phyloP scores from a whole-genome alignment of 192 early-diverging fungal genomes.

The Coemansia sp. region DNA sequence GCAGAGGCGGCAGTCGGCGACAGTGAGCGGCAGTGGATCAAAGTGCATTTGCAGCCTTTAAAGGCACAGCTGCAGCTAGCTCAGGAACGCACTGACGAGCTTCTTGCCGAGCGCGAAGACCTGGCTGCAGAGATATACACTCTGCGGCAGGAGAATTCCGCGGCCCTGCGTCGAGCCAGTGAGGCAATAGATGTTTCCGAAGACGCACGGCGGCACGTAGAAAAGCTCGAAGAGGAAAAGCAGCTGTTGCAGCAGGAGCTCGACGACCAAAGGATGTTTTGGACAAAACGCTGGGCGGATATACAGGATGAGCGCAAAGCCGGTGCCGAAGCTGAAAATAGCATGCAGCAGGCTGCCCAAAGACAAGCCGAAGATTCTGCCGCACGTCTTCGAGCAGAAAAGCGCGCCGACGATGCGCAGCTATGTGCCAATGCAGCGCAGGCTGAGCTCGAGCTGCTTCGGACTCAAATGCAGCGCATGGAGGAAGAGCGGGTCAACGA shows the following conservation, averaged over 20 bases:
- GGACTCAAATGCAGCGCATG: constrained; percentile 10
- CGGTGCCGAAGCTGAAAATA: neutral
- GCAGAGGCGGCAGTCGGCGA: neutral
- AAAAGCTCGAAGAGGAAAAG: constrained; percentile 29
- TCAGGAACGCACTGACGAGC: constrained; percentile 38
- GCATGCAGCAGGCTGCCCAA: constrained; percentile 1
- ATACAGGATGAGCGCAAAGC: constrained; percentile 22
- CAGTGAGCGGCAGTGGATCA: constrained; percentile 28
- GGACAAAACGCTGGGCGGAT: constrained; percentile 31
- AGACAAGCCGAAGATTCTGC: constrained; percentile 23
- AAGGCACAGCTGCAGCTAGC: constrained; percentile 34
- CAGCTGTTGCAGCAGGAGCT: constrained; percentile 24
- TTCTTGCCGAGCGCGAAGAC: constrained; percentile 42
- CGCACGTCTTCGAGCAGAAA: constrained; percentile 34
- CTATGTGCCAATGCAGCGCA: constrained; percentile 12
- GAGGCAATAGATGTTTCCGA: constrained; percentile 15
- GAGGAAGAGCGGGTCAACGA: constrained; percentile 22
- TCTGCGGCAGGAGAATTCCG: constrained; percentile 28
- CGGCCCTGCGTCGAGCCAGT: constrained; percentile 20
- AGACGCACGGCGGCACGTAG: constrained; percentile 21
- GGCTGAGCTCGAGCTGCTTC: constrained; percentile 19
- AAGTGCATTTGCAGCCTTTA: constrained; percentile 28
- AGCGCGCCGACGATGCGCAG: constrained; percentile 27
- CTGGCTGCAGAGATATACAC: constrained; percentile 19
- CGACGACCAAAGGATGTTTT: constrained; percentile 29